Evolutionary conservation across 306 rosid genomes (phyloP).

Genomic region (Urtica urens): DNA sequence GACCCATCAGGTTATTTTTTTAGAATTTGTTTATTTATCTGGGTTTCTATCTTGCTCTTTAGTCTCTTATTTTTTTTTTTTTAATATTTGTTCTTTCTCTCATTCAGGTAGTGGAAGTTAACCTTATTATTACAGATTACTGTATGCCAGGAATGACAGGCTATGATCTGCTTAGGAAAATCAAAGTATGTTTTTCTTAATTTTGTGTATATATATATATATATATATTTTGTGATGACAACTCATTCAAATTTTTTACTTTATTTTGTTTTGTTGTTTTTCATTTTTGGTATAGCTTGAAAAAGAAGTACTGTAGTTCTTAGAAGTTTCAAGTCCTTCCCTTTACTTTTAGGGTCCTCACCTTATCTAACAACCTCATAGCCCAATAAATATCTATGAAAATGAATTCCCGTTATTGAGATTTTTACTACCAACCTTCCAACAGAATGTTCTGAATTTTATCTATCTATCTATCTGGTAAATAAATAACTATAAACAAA

Average conservation of each 20-base stretch:
- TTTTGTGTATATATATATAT: conserved; percentile 17
- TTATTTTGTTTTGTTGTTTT: not conserved
- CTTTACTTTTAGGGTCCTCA: conserved; percentile 24
- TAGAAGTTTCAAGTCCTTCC: too few species aligned
- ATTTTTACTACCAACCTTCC: conserved; percentile 20
- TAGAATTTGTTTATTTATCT: conserved; percentile 5
- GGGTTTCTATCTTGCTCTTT: not conserved
- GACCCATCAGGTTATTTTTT: conserved; percentile 43
- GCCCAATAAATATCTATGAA: conserved; percentile 7
- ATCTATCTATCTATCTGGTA: conserved; percentile 13
- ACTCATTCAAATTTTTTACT: not conserved
- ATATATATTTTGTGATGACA: too few species aligned
- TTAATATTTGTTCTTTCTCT: conserved; percentile 20
- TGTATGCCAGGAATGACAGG: conserved; percentile 99
- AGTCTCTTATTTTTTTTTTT: conserved; percentile 4
- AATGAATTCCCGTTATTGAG: conserved; percentile 23
- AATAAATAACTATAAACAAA: conserved; percentile 12
- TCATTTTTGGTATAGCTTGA: too few species aligned
- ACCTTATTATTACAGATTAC: conserved; percentile 85
- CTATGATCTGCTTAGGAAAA: conserved; percentile 85
- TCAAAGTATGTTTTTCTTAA: conserved; percentile 51
- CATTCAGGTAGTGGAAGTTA: conserved; percentile 68
- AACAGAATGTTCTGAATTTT: conserved; percentile 15
- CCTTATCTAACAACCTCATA: conserved; percentile 14
- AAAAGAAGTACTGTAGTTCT: too few species aligned